These are phyloP conservation scores for Carnegiea gigantea DNA, from an alignment of 179 eudicot genomes.

Conservation along the genomic window DNA sequence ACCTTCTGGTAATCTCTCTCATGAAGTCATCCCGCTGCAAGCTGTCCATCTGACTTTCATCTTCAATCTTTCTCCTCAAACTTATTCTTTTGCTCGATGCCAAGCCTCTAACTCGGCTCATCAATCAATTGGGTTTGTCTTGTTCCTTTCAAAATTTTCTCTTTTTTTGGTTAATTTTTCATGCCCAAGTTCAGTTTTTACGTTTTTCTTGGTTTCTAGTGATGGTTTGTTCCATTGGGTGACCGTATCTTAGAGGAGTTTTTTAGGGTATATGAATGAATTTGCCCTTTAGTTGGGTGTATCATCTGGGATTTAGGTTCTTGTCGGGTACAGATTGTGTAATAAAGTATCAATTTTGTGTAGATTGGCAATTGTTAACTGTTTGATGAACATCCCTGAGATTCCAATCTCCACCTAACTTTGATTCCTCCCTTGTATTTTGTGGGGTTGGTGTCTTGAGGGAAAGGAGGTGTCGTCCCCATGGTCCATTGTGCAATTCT, in stretches of 20 bases:
- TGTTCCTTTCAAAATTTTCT: not conserved
- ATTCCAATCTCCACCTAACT: not conserved
- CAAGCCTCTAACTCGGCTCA: not conserved
- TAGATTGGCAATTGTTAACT: not conserved
- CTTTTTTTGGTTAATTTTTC: not conserved
- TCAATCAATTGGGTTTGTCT: conserved; percentile 5
- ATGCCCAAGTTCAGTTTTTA: not conserved
- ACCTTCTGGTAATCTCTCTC: conserved; percentile 2
- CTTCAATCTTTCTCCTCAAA: not conserved
- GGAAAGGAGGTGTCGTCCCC: not conserved
- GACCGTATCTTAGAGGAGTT: not conserved
- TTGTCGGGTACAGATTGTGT: not conserved
- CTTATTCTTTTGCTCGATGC: not conserved
- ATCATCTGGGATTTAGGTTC: not conserved
- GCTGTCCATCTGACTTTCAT: not conserved
- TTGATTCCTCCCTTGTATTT: conserved; percentile 3
- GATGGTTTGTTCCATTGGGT: conserved; percentile 2
- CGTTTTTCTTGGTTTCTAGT: not conserved
- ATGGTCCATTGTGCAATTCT: not conserved
- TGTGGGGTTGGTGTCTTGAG: not conserved
- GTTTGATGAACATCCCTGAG: not conserved
- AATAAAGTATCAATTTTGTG: not conserved
- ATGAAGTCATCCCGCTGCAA: not conserved
- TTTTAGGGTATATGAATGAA: not conserved
- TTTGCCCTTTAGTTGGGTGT: not conserved